phyloP scores from a whole-genome alignment of 1,284 basidiomycete genomes.

The Xerocomus nothofagi region DNA sequence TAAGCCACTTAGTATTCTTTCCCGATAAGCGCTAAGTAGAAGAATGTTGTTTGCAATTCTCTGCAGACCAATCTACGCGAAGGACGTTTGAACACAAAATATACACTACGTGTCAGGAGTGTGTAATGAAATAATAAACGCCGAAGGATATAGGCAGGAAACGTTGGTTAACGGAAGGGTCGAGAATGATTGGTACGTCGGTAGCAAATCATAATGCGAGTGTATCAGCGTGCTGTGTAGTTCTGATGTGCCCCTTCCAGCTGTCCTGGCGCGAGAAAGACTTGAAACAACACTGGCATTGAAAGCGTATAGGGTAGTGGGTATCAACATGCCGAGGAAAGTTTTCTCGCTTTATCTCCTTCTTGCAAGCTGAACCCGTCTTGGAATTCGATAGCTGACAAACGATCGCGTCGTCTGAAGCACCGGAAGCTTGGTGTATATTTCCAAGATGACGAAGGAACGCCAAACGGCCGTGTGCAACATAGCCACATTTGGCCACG shows the following conservation, averaged over 20 bases:
- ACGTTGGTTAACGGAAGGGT: background rate
- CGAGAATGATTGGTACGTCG: background rate
- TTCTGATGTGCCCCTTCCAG: constrained; percentile 13
- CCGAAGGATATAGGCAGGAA: background rate
- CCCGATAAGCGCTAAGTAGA: background rate
- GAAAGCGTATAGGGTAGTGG: constrained; percentile 19
- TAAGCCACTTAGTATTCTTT: background rate
- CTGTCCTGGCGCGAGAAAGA: constrained; percentile 28
- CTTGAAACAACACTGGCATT: constrained; percentile 17
- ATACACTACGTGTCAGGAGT: no score
- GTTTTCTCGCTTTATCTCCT: constrained; percentile 9
- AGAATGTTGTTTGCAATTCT: background rate
- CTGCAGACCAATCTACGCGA: background rate
- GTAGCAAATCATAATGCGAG: background rate
- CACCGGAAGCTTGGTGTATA: constrained; percentile 16
- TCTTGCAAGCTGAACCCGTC: constrained; percentile 11
- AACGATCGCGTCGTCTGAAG: background rate
- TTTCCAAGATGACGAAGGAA: constrained; percentile 21
- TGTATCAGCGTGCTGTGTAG: constrained; percentile 14
- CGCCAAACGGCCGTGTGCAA: background rate
- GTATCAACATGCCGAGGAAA: constrained; percentile 22
- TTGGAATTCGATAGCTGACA: constrained; percentile 15
- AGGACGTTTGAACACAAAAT: background rate
- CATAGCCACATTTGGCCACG: constrained; percentile 2
- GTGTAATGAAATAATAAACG: background rate